These are phyloP conservation scores for Achaetomium macrosporum DNA, from an alignment of 2,329 filamentous ascomycete genomes.

Conservation along the genomic window DNA sequence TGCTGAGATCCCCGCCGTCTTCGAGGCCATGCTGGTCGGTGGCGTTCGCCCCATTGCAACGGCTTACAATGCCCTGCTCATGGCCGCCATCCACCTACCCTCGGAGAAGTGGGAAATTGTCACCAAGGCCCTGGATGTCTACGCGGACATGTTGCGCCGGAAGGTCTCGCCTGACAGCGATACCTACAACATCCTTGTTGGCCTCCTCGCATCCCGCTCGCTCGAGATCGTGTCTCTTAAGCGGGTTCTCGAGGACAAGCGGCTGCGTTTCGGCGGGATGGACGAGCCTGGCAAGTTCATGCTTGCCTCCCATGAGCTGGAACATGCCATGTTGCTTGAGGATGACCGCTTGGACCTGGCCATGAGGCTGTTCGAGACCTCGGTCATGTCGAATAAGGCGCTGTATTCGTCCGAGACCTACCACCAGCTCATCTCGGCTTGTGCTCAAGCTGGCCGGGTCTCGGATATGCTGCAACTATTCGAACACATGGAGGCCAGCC, in stretches of 20 bases:
- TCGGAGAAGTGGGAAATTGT: slow-evolving; percentile 75
- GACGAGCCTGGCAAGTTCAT: slow-evolving; percentile 80
- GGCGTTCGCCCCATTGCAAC: slow-evolving; percentile 73
- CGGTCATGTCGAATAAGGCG: slow-evolving; percentile 55
- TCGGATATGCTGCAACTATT: slow-evolving; percentile 88
- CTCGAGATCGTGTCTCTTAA: slow-evolving; percentile 71
- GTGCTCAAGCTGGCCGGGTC: slow-evolving; percentile 72
- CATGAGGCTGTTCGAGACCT: slow-evolving; percentile 76
- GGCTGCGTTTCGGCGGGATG: slow-evolving; percentile 77
- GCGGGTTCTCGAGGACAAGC: slow-evolving; percentile 70
- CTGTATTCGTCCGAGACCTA: slow-evolving; percentile 79
- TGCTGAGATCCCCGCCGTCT: slow-evolving; percentile 82
- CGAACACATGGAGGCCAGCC: slow-evolving; percentile 80
- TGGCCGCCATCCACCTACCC: slow-evolving; percentile 78
- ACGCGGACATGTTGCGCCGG: slow-evolving; percentile 90
- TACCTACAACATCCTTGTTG: slow-evolving; percentile 84
- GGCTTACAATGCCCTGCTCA: slow-evolving; percentile 88
- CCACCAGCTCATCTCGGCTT: slow-evolving; percentile 77
- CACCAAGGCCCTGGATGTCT: slow-evolving; percentile 88
- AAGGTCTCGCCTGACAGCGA: slow-evolving; percentile 74
- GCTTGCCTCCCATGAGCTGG: slow-evolving; percentile 80
- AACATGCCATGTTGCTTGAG: slow-evolving; percentile 78
- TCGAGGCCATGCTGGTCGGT: slow-evolving; percentile 81
- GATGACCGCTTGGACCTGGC: slow-evolving; percentile 84
- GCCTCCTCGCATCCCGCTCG: slow-evolving; percentile 72